Base-by-base conservation (phyloP, 1,139 yeast species). In the Debaryomycetaceae sp. region DNA sequence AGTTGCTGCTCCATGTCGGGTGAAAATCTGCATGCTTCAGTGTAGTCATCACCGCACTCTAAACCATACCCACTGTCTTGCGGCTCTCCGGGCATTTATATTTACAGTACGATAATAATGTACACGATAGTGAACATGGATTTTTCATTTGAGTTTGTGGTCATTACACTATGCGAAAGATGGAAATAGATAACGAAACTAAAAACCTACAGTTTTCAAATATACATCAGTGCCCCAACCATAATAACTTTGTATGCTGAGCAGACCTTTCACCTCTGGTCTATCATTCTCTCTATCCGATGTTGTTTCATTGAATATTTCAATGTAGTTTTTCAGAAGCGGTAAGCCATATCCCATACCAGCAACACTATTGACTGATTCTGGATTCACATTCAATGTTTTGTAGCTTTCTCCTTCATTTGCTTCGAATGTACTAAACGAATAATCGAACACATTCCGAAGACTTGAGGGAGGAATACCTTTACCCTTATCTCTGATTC, bases 301-400 rank as follows among this genome's bases (percentile, higher is more conserved):
- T 4, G 63, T 46, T 4, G 72, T 62, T 36, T 68, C 72, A 47
- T 72, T 72, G 52, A 74, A 74, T 2, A 70, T 67, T 52, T 74
- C 78, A n/a, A 72, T 64, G 53, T 74, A 74, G 49, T 69, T 70
- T 57, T 80, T 79, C 67, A 93, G 87, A 49, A 91, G 69, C 1
- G 98, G 98, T 43, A 91, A 66, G 0, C 99, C 99, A 59, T 89
- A 91, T 0, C 99, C 99, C 87, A 93, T 85, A 0, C 99, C 99
- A 0, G 97, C 97, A 33, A 90, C 88, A 6, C 81, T 77, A 55
- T 85, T 81, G 0, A 85, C 84, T 1, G 85, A 87, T 0, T 90
- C 95, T 0, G 95, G 95, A 17, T 87, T 83, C 17, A 80, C 78
- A 55, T 86, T 86, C 45, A 82, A 65, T 0, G 87, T 75, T 59